Percentiles rank a stretch among this genome's conserved stretches.
Conservation (phyloP, 78 protist genomes). For the Paratrimastix pyriformis region DNA sequence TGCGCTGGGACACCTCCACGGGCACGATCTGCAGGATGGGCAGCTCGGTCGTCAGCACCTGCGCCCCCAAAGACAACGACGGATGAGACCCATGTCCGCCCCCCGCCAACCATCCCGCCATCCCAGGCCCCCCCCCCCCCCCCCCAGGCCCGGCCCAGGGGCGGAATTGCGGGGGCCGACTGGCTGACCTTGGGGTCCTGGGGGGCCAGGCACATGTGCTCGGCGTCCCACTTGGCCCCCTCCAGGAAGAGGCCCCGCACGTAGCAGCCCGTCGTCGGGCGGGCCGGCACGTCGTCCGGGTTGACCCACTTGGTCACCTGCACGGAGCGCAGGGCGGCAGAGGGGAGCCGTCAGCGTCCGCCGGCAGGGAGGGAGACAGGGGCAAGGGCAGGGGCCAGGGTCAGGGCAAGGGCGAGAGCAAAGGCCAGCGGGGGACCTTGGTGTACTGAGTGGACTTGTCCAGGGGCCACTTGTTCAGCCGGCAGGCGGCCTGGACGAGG, state of each 20-base stretch:
- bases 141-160: too few species aligned
- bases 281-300: conserved; percentile 9
- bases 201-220: conserved; percentile 14
- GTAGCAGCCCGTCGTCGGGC: conserved; percentile 61
- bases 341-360: too few species aligned
- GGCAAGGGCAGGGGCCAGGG: too few species aligned
- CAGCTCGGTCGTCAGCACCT: conserved; percentile 47
- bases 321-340: too few species aligned
- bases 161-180: too few species aligned
- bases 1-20: conserved; percentile 46
- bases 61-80: too few species aligned
- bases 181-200: conserved; percentile 50
- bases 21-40: conserved; percentile 79
- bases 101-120: too few species aligned
- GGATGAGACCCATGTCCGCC: too few species aligned
- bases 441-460: conserved; percentile 65
- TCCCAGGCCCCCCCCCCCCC: too few species aligned
- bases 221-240: conserved; percentile 73
- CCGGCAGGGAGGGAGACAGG: too few species aligned
- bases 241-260: conserved; percentile 66
- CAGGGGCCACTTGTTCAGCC: conserved; percentile 73
- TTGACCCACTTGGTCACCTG: conserved; percentile 35
- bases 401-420: too few species aligned
- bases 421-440: too few species aligned
- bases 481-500: conserved; percentile 77